Base-by-base conservation (phyloP, 2,329 filamentous ascomycete genomes). In the Epichloe bromicola region DNA sequence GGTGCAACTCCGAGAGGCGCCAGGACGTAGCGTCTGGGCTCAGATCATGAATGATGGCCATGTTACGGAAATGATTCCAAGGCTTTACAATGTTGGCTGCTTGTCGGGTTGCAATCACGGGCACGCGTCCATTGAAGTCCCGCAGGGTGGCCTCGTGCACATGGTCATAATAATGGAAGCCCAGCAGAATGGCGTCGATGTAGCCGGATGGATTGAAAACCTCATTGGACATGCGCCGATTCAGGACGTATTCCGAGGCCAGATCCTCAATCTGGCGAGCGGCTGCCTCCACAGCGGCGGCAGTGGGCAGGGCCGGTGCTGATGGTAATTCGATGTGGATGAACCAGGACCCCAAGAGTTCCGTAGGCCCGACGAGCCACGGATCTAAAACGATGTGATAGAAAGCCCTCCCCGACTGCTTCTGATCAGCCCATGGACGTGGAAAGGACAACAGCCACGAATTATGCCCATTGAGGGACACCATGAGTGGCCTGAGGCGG, bases 361-460 rank as follows among this genome's bases (percentile, higher is more conserved):
- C 55, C 0, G 58, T 51, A 2, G 61, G 53, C 2, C 64, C 64
- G 6, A 54, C 54, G 7, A 67, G 59, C 65, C 65, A 67, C 1
- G 65, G 64, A 14, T 67, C 65, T 14, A 59, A 59, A 11, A 63
- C 61, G 5, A 67, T 48, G 40, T 67, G 65, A 47, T 59, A 66
- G 52, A 60, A 67, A 2, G 50, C 54, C 44, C 60, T 61, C 11
- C 57, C 55, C 3, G 46, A 41, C 4, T 53, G 42, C 2, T 43
- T 50, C 12, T 53, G 56, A 14, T 63, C 62, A 11, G 50, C 36
- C 10, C 47, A 41, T 3, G 63, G 64, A 5, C 59, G 59, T 2
- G 64, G 63, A 39, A 67, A 60, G 6, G 64, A 66, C 34, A 67
- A 51, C 2, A 67, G 53, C 65, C 65, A 67, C 34, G 63, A 62